phyloP scores from a whole-genome alignment of 805 yeast species.

The Ogataea nonfermentans region DNA sequence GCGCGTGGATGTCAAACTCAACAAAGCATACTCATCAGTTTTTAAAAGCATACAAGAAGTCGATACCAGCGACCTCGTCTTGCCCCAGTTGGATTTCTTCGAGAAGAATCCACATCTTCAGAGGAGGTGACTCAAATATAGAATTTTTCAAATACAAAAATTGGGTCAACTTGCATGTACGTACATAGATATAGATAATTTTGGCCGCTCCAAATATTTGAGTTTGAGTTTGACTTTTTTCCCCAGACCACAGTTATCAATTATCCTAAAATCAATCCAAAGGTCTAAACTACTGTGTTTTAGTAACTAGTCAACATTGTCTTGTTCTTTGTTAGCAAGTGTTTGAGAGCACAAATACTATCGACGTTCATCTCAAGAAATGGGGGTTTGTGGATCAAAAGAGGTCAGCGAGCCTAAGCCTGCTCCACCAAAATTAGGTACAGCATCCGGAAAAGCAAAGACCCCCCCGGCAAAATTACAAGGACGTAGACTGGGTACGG shows the following conservation, averaged over 20 bases:
- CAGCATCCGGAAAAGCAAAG: constrained; percentile 1
- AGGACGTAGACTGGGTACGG: constrained; percentile 4
- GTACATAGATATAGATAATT: too few species aligned
- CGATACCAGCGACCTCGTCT: constrained; percentile 36
- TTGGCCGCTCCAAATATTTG: too few species aligned
- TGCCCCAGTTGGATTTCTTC: constrained; percentile 37
- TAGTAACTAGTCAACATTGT: not conserved
- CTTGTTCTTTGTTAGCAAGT: too few species aligned
- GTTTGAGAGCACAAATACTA: too few species aligned
- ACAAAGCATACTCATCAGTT: constrained; percentile 37
- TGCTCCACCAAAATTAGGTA: constrained; percentile 6
- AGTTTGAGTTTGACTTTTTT: too few species aligned
- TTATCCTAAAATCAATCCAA: too few species aligned
- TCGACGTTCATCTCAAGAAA: constrained; percentile 8
- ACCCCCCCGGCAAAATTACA: not conserved
- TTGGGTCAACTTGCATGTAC: too few species aligned
- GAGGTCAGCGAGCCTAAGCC: constrained; percentile 13
- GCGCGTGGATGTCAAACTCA: constrained; percentile 41
- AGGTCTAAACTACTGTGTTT: too few species aligned
- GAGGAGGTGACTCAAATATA: not conserved
- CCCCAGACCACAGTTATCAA: too few species aligned
- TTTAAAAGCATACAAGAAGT: constrained; percentile 31
- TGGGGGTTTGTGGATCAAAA: constrained; percentile 31
- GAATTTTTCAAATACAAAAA: constrained; percentile 9
- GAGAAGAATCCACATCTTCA: constrained; percentile 10